Conservation (phyloP, 1,284 basidiomycete species). For the Cutaneotrichosporon mucoides region DNA sequence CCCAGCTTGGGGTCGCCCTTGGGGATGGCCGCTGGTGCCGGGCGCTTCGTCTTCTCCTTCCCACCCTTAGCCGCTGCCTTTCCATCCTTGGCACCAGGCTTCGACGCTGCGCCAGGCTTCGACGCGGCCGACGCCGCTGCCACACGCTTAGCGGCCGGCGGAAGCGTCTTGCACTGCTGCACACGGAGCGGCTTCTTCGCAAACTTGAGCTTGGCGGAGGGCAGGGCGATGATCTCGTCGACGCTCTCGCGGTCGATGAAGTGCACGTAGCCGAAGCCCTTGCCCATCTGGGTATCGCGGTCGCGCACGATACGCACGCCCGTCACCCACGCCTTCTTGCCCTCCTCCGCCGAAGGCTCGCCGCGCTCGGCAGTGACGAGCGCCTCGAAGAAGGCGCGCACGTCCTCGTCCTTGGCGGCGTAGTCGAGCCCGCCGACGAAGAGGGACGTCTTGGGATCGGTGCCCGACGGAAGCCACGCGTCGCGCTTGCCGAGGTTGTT, state of each 20-base stretch:
- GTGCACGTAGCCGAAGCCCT: conserved; percentile 93
- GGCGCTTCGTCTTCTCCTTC: conserved; percentile 38
- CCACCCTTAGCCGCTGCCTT: conserved; percentile 22
- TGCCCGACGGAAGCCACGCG: conserved; percentile 41
- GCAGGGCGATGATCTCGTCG: conserved; percentile 78
- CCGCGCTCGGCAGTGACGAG: conserved; percentile 59
- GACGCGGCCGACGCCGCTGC: conserved; percentile 19
- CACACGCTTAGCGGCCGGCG: conserved; percentile 26
- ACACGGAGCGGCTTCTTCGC: conserved; percentile 83
- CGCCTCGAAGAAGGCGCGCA: conserved; percentile 56
- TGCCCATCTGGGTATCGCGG: conserved; percentile 90
- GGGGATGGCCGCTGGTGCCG: conserved; percentile 44
- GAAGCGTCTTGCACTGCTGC: conserved; percentile 69
- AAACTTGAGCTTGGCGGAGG: conserved; percentile 70
- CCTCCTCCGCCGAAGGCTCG: conserved; percentile 11
- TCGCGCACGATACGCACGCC: conserved; percentile 70
- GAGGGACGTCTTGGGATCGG: conserved; percentile 73
- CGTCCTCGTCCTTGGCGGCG: conserved; percentile 73
- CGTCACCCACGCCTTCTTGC: conserved; percentile 62
- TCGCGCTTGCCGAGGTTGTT: conserved; percentile 39
- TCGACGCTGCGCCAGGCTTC: not conserved
- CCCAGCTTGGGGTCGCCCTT: conserved; percentile 78
- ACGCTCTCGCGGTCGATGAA: conserved; percentile 80
- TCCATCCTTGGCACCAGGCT: conserved; percentile 14
- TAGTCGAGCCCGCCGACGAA: conserved; percentile 95